Evolutionary conservation across 1,284 basidiomycete genomes (phyloP).

Genomic region (Ustilago cynodontis): DNA sequence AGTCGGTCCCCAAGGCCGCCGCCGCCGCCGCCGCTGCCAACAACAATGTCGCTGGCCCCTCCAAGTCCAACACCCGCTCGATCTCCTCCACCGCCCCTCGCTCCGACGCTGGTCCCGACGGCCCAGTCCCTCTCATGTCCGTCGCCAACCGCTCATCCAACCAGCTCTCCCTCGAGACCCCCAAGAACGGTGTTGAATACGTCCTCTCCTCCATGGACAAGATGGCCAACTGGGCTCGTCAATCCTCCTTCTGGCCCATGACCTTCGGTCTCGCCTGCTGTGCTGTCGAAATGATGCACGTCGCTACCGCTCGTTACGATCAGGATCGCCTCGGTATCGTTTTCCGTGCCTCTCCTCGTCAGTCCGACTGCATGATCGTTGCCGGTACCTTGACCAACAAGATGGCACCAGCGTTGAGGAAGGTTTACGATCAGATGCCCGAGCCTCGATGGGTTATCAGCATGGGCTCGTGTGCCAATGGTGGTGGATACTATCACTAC

Average conservation of each 20-base stretch:
- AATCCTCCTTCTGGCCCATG: conserved; percentile 99
- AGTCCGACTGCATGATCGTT: conserved; percentile 99
- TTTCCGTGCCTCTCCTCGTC: conserved; percentile 97
- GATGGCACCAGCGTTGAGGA: conserved; percentile 82
- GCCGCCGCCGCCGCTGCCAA: conserved; percentile 3
- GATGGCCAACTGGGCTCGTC: conserved; percentile 96
- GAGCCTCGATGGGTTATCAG: conserved; percentile 87
- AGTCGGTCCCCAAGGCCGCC: conserved; percentile 42
- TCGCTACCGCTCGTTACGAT: conserved; percentile 98
- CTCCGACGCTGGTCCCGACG: conserved; percentile 39
- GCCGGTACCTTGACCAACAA: conserved; percentile 99
- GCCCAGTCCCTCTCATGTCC: conserved; percentile 69
- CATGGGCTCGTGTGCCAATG: conserved; percentile 99
- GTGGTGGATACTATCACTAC: conserved; percentile 94
- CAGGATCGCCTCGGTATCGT: conserved; percentile 97
- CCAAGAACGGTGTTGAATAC: conserved; percentile 93
- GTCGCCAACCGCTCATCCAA: conserved; percentile 63
- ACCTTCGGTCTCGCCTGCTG: conserved; percentile 98
- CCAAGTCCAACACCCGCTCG: conserved; percentile 32
- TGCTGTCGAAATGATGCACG: conserved; percentile 90
- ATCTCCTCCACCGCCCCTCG: conserved; percentile 45
- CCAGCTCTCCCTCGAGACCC: conserved; percentile 80
- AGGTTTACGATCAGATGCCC: conserved; percentile 70
- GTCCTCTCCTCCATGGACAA: conserved; percentile 96
- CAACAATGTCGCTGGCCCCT: conserved; percentile 24